phyloP scores from a whole-genome alignment of 768 basidiomycete species.

The Pholiota microspora region DNA sequence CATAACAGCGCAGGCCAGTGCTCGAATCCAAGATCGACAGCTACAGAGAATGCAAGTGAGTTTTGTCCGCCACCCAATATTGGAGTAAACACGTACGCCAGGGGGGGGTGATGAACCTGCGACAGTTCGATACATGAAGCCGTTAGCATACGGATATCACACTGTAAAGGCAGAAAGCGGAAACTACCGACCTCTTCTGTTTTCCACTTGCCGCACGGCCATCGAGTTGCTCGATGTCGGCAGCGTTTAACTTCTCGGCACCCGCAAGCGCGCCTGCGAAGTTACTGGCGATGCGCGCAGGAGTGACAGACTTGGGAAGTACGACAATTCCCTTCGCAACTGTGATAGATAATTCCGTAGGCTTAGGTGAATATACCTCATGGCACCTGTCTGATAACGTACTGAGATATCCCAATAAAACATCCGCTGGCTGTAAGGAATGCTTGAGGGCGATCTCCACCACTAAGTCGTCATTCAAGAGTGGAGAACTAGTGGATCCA shows the following conservation, averaged over 20 bases:
- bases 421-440: constrained; percentile 49
- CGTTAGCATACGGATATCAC: constrained; percentile 9
- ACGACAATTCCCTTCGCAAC: constrained; percentile 64
- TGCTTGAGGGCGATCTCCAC: constrained; percentile 58
- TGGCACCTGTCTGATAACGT: constrained; percentile 20
- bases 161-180: constrained; percentile 12
- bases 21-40: constrained; percentile 70
- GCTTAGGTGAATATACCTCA: constrained; percentile 2
- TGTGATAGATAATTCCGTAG: constrained; percentile 21
- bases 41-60: constrained; percentile 27
- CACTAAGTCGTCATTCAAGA: constrained; percentile 63
- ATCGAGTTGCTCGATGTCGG: constrained; percentile 58
- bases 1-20: constrained; percentile 44
- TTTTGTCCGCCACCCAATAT: constrained; percentile 6
- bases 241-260: constrained; percentile 40
- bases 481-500: constrained; percentile 64
- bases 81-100: constrained; percentile 54
- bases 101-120: constrained; percentile 58
- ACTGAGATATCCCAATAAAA: constrained; percentile 66
- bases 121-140: constrained; percentile 9
- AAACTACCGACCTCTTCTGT: constrained; percentile 50
- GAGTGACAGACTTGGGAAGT: constrained; percentile 79
- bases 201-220: constrained; percentile 58
- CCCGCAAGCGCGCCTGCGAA: constrained; percentile 49
- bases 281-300: constrained; percentile 62